Evolutionary conservation across 1,139 yeast species (phyloP).

Genomic region (Kodamaea fungicola): DNA sequence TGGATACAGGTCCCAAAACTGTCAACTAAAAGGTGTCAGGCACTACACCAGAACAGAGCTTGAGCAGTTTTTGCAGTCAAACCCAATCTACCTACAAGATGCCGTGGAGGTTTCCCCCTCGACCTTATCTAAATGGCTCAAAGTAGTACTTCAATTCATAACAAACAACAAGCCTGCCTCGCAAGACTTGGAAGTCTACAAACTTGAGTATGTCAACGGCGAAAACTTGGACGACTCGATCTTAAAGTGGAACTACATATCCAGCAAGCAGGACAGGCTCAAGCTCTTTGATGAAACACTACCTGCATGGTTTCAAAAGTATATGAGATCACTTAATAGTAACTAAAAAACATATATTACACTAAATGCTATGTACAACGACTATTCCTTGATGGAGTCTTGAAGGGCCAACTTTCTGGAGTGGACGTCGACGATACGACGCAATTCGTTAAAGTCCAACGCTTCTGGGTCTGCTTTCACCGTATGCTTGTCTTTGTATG

Average conservation of each 20-base stretch:
- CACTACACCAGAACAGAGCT: conserved; percentile 15
- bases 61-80: conserved; percentile 10
- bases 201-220: conserved; percentile 4
- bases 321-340: conserved; percentile 4
- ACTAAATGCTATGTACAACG: conserved; percentile 6
- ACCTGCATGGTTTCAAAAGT: conserved; percentile 19
- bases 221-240: conserved; percentile 3
- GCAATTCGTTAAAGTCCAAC: conserved; percentile 51
- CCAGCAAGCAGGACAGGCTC: conserved; percentile 3
- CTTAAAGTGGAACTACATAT: conserved; percentile 3
- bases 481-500: conserved; percentile 76
- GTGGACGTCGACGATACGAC: conserved; percentile 60
- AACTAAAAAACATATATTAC: conserved; percentile 2
- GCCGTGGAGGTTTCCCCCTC: conserved; percentile 13
- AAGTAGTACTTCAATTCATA: conserved; percentile 14
- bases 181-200: conserved; percentile 3
- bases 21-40: conserved; percentile 17
- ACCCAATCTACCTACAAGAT: conserved; percentile 13
- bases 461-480: conserved; percentile 65
- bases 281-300: conserved; percentile 11
- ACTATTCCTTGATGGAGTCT: conserved; percentile 47
- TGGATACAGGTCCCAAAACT: conserved; percentile 20
- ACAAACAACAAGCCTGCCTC: conserved; percentile 3
- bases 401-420: conserved; percentile 66
- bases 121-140: conserved; percentile 17